A percentile compares a stretch with the other conserved stretches of the same genome.
phyloP scores from a whole-genome alignment of 345 rosid genomes.

The Lepidium sativum region DNA sequence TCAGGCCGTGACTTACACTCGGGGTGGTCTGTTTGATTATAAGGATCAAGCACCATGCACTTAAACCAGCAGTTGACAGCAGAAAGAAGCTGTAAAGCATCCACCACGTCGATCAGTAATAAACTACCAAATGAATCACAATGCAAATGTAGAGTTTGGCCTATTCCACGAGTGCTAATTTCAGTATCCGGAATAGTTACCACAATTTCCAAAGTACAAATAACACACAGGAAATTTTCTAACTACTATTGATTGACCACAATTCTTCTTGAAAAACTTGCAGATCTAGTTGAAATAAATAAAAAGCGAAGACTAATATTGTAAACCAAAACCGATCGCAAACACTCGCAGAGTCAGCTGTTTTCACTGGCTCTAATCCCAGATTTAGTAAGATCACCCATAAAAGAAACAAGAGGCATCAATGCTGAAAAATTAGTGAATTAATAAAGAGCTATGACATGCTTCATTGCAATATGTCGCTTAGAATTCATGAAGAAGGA shows the following conservation, averaged over 20 bases:
- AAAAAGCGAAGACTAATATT: not conserved
- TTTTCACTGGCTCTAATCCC: not conserved
- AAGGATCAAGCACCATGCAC: slow-evolving; percentile 85
- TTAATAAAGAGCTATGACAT: not conserved
- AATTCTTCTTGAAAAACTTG: too few relatives aligned
- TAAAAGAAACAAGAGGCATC: not conserved
- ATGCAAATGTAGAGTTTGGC: not conserved
- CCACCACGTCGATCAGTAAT: slow-evolving; percentile 2
- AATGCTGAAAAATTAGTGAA: not conserved
- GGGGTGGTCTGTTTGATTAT: slow-evolving; percentile 94
- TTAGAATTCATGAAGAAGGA: not conserved
- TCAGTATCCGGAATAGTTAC: not conserved
- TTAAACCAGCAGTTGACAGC: slow-evolving; percentile 99
- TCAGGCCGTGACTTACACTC: slow-evolving; percentile 97
- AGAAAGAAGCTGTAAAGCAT: slow-evolving; percentile 68
- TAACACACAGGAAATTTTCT: too few relatives aligned
- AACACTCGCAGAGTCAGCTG: not conserved
- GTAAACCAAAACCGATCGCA: not conserved
- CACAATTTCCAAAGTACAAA: not conserved
- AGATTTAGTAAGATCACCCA: not conserved
- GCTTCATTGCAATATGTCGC: not conserved
- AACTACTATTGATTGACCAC: too few relatives aligned
- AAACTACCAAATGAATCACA: not conserved
- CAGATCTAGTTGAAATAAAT: slow-evolving; percentile 2
- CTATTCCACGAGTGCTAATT: not conserved